These are phyloP conservation scores for Globisporangium perplexum DNA, from an alignment of 352 stramenopile species.

Conservation along the genomic window DNA sequence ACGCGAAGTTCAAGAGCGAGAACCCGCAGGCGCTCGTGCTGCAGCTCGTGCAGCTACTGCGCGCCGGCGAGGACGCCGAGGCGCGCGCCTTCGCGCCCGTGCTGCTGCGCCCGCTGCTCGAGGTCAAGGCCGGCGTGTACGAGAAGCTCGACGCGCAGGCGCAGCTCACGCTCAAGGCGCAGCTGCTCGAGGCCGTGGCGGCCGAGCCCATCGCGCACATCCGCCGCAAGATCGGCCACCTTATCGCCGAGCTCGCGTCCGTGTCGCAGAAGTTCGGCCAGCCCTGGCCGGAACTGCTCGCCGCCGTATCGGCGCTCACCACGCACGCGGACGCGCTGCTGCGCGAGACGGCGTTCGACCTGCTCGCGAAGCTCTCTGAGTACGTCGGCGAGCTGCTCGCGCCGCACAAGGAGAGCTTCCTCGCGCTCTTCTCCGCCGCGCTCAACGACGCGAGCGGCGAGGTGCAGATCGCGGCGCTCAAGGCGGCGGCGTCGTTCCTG, in stretches of 20 bases:
- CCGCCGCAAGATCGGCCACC: conserved; percentile 76
- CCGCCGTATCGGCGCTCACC: conserved; percentile 52
- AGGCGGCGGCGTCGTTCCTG: conserved; percentile 66
- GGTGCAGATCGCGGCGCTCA: conserved; percentile 68
- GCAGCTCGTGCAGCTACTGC: conserved; percentile 64
- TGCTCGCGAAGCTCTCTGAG: conserved; percentile 69
- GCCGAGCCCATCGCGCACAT: conserved; percentile 66
- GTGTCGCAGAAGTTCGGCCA: conserved; percentile 46
- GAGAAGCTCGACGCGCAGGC: conserved; percentile 43
- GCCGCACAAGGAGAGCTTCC: conserved; percentile 75
- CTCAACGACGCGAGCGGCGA: conserved; percentile 58
- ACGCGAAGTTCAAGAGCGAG: conserved; percentile 61
- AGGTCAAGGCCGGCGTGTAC: conserved; percentile 66
- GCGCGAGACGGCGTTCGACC: conserved; percentile 71
- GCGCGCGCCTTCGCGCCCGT: conserved; percentile 72
- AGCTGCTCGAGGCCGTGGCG: conserved; percentile 67
- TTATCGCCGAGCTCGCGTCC: conserved; percentile 67
- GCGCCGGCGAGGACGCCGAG: conserved; percentile 43
- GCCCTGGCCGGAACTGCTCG: conserved; percentile 69
- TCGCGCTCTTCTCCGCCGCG: conserved; percentile 69
- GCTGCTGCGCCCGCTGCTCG: conserved; percentile 71
- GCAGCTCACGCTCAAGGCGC: conserved; percentile 52
- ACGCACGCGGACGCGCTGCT: conserved; percentile 47
- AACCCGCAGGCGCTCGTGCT: conserved; percentile 58
- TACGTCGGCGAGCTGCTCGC: conserved; percentile 61